Evolutionary conservation across 352 stramenopile species (phyloP).

Genomic region (Phytophthora foliorum): DNA sequence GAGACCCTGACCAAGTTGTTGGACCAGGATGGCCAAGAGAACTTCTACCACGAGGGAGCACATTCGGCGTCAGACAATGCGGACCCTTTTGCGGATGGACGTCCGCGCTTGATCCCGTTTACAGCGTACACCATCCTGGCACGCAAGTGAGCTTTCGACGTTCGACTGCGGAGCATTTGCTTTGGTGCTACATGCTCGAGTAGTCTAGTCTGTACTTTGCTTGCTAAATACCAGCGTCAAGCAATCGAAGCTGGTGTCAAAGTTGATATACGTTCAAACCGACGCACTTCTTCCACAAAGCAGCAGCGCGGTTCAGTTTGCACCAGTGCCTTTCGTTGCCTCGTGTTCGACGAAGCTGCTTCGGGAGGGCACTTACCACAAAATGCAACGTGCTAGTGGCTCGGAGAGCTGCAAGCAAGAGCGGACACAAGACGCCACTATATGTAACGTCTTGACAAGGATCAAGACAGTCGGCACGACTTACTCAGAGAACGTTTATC

Average conservation of each 20-base stretch:
- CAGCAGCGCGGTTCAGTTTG: conserved; percentile 17
- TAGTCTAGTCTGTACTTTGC: background rate
- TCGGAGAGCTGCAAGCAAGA: background rate
- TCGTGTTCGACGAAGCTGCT: conserved; percentile 8
- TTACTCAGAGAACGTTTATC: conserved; percentile 2
- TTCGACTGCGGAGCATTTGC: background rate
- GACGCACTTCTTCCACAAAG: conserved; percentile 3
- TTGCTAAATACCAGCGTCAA: conserved; percentile 1
- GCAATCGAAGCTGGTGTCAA: background rate
- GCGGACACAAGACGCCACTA: conserved; percentile 5
- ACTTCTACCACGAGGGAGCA: conserved; percentile 27
- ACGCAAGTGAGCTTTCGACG: conserved; percentile 34
- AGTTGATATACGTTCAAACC: background rate
- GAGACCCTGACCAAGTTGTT: conserved; percentile 28
- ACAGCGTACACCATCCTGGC: conserved; percentile 35
- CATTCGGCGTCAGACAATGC: background rate
- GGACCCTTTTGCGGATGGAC: conserved; percentile 26
- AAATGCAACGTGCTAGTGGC: conserved; percentile 3
- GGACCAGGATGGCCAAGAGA: conserved; percentile 31
- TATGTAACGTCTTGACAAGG: conserved; percentile 26
- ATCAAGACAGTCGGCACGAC: conserved; percentile 3
- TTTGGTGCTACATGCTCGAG: background rate
- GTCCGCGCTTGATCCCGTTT: conserved; percentile 39
- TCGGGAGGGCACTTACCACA: background rate
- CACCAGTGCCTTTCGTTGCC: conserved; percentile 2